These are phyloP conservation scores for Clonostachys solani DNA, from an alignment of 2,329 filamentous ascomycete species.

Conservation along the genomic window DNA sequence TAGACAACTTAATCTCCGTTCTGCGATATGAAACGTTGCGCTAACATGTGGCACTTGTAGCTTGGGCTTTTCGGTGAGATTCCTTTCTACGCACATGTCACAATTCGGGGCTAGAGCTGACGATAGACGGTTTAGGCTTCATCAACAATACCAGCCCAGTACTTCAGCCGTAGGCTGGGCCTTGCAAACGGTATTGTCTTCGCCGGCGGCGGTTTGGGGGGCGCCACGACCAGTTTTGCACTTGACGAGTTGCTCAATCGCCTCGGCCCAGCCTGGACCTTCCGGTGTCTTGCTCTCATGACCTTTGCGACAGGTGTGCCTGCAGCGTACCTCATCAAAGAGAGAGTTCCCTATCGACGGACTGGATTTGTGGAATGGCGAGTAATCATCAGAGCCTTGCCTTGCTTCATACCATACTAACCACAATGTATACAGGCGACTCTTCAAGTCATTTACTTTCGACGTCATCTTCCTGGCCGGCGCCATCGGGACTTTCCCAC, in stretches of 20 bases:
- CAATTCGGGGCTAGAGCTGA: conserved; percentile 10
- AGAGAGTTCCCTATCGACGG: conserved; percentile 31
- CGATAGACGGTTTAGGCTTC: conserved; percentile 20
- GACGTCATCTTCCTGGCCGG: conserved; percentile 47
- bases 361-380: conserved; percentile 45
- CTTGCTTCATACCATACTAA: not conserved
- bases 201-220: conserved; percentile 51
- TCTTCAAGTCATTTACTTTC: conserved; percentile 50
- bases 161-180: conserved; percentile 48
- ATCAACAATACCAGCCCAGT: conserved; percentile 46
- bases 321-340: conserved; percentile 47
- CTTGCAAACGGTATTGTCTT: conserved; percentile 52
- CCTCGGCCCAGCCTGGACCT: conserved; percentile 45
- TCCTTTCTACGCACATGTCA: too few species aligned
- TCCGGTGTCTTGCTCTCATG: conserved; percentile 45
- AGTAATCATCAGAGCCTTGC: conserved; percentile 3
- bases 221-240: conserved; percentile 44
- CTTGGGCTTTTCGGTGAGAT: conserved; percentile 30
- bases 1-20: not conserved
- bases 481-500: conserved; percentile 51
- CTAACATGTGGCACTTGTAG: conserved; percentile 6
- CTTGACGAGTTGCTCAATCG: conserved; percentile 40
- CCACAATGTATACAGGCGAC: conserved; percentile 22
- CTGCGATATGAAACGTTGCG: not conserved
- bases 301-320: conserved; percentile 50